Base-by-base conservation (phyloP, 352 stramenopile genomes). In the Phytophthora colocasiae region DNA sequence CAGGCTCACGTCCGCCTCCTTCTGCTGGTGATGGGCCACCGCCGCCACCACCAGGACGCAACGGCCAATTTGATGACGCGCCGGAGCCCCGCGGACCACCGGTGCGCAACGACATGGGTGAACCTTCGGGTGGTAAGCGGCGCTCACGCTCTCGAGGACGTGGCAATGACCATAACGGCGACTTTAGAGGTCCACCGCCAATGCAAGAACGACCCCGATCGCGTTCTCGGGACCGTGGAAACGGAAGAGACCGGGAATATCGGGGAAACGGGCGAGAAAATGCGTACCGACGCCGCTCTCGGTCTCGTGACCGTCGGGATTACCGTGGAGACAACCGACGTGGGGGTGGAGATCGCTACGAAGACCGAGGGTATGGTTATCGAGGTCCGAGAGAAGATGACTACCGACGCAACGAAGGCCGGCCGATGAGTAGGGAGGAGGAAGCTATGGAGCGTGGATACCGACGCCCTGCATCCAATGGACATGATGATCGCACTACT, bases 21-120 rank as follows among this genome's bases (percentile, higher is more conserved):
- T 58, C 52, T 24, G 45, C 52, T 8, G 46, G 38, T 8, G 36
- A 40, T 1, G 58, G 49, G 0, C 54, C 50, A 17, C 50, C 58
- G 24, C 62, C 71, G 4, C 69, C 80, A 4, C 70, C 78, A 2
- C 64, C 63, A 2, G 45, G 45, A 14, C 81, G 72, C 32, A 75
- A 72, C 6, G 79, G 75, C 0, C 85, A 93, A 70, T 93, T 93
- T 58, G 83, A 93, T 17, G 81, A 93, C 60, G 83, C 85, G 15
- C 69, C 72, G 0, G 75, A 76, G 58, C 69, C 60, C 24, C 63
- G 58, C 27, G 43, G 41, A 8, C 44, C 63, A 58, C 32, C 52
- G 31, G 53, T 49, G 27, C 54, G 22, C 38, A 58, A 70, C 32
- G 44, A 60, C 54, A 65, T 73, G 47, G 64, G 36, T 38, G 64